phyloP scores from a whole-genome alignment of 78 protist species.

The Blattamonas nauphoetae region DNA sequence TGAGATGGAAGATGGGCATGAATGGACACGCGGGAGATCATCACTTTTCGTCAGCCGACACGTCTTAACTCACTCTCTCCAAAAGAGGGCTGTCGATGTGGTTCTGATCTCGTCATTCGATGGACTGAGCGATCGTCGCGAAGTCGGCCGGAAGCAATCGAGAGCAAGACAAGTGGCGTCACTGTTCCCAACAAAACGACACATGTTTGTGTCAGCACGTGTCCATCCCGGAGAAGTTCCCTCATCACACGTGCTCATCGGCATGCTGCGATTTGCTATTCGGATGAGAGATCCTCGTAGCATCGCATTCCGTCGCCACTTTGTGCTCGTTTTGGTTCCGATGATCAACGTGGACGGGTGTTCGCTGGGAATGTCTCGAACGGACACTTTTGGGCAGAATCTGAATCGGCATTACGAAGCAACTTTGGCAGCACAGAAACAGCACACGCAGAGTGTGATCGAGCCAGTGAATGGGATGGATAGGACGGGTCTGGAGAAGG shows the following conservation, averaged over 20 bases:
- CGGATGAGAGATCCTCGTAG: background rate
- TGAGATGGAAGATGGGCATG: no score
- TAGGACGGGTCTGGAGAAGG: no score
- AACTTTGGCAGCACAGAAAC: background rate
- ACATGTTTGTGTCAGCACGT: background rate
- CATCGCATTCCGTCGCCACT: background rate
- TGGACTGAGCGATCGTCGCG: no score
- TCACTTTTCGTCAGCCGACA: no score
- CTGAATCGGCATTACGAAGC: slow-evolving; percentile 7
- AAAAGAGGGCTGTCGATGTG: no score
- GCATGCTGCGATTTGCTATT: background rate
- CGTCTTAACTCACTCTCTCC: no score
- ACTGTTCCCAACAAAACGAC: background rate
- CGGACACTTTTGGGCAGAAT: slow-evolving; percentile 10
- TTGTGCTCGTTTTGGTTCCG: background rate
- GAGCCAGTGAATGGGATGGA: no score
- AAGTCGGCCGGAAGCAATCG: no score
- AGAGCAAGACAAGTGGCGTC: no score
- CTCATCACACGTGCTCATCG: background rate
- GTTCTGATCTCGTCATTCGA: no score
- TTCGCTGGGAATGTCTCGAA: background rate
- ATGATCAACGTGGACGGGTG: background rate
- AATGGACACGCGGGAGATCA: no score
- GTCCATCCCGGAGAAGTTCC: slow-evolving; percentile 15
- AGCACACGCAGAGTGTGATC: no score